Percentiles rank a stretch among this genome's conserved stretches.
Evolutionary conservation across 495 filamentous ascomycete genomes (phyloP).

Genomic region (Antarctomyces pellizariae): DNA sequence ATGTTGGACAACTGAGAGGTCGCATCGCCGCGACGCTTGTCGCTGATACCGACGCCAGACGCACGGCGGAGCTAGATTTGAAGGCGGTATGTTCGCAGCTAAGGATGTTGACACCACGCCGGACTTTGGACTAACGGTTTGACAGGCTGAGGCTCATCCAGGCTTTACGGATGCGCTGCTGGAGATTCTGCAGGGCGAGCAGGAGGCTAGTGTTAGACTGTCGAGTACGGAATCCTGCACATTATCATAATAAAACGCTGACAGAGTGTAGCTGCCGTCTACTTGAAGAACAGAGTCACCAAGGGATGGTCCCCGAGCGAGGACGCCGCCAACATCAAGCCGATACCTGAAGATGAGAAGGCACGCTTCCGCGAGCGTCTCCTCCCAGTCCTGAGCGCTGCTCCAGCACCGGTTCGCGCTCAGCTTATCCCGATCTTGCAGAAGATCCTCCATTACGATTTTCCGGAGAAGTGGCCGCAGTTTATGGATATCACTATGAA

Average conservation of each 20-base stretch:
- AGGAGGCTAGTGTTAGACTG: constrained; percentile 58
- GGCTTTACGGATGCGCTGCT: constrained; percentile 80
- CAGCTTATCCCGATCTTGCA: constrained; percentile 86
- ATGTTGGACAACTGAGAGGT: constrained; percentile 63
- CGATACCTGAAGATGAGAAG: constrained; percentile 77
- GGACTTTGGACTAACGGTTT: constrained; percentile 3
- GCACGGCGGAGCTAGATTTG: constrained; percentile 74
- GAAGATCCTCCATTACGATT: constrained; percentile 87
- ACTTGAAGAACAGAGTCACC: constrained; percentile 88
- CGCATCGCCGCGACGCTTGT: constrained; percentile 76
- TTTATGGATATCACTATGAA: constrained; percentile 82
- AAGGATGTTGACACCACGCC: constrained; percentile 8
- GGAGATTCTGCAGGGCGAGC: constrained; percentile 73
- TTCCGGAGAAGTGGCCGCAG: constrained; percentile 77
- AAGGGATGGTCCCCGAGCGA: constrained; percentile 69
- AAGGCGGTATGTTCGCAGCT: constrained; percentile 49
- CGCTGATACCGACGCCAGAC: constrained; percentile 60
- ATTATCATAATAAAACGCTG: too few species aligned
- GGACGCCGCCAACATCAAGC: constrained; percentile 35
- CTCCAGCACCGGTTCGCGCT: constrained; percentile 55
- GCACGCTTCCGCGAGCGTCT: constrained; percentile 64
- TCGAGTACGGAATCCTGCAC: constrained; percentile 39
- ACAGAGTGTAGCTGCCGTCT: constrained; percentile 65
- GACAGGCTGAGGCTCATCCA: constrained; percentile 69
- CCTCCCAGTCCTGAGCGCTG: constrained; percentile 65